Conservation (phyloP, 345 rosid genomes). For the Gossypium ekmanianum region DNA sequence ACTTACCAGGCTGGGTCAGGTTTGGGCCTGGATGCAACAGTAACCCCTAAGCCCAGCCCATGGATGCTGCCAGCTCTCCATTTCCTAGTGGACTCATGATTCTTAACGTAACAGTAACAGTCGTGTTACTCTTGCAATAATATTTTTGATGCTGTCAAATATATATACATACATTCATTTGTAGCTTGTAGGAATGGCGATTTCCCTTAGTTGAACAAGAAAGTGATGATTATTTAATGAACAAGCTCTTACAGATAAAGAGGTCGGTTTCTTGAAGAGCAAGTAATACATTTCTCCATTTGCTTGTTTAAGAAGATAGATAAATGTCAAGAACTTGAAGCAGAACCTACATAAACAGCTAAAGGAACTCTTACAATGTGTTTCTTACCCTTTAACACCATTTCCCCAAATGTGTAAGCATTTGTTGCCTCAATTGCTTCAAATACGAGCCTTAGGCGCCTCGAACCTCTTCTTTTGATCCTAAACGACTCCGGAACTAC, state of each 20-base stretch:
- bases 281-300: neutral
- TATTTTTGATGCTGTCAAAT: no score
- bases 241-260: neutral
- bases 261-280: neutral
- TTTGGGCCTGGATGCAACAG: no score
- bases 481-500: slow-evolving; percentile 21
- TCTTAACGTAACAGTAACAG: no score
- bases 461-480: slow-evolving; percentile 30
- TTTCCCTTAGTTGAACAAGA: neutral
- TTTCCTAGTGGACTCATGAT: no score
- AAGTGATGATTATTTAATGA: neutral
- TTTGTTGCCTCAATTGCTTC: slow-evolving; percentile 22
- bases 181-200: neutral
- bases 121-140: no score
- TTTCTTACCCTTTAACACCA: neutral
- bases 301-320: neutral
- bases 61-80: no score
- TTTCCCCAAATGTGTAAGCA: slow-evolving; percentile 18
- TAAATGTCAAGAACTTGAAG: neutral
- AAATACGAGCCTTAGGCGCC: slow-evolving; percentile 25
- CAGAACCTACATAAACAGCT: slow-evolving; percentile 14
- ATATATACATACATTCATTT: neutral
- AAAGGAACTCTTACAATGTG: slow-evolving; percentile 18
- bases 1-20: no score
- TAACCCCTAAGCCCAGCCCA: no score